Conservation (phyloP, 2,329 filamentous ascomycete genomes). For the Exophiala oligosperma region DNA sequence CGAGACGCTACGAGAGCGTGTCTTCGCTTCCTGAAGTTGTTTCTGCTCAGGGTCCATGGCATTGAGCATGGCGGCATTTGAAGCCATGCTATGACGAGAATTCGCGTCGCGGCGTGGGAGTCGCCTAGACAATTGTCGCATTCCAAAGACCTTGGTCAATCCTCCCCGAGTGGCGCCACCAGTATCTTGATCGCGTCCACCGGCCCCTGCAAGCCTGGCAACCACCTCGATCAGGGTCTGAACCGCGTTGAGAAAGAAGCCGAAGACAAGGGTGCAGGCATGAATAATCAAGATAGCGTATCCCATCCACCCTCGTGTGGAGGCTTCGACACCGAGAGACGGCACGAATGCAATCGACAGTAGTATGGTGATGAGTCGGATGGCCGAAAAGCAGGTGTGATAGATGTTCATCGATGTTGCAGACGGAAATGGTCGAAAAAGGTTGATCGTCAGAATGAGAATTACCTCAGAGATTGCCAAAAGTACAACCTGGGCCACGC, state of each 20-base stretch:
- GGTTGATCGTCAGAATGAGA: slow-evolving; percentile 79
- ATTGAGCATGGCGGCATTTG: slow-evolving; percentile 76
- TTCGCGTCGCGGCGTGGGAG: slow-evolving; percentile 60
- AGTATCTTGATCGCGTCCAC: slow-evolving; percentile 49
- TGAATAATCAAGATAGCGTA: slow-evolving; percentile 89
- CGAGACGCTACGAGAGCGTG: slow-evolving; percentile 59
- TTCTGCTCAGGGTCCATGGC: slow-evolving; percentile 59
- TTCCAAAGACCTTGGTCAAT: slow-evolving; percentile 85
- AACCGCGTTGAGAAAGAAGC: slow-evolving; percentile 88
- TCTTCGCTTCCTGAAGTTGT: slow-evolving; percentile 53
- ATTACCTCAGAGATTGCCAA: slow-evolving; percentile 94
- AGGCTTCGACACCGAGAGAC: slow-evolving; percentile 73
- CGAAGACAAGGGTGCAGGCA: slow-evolving; percentile 79
- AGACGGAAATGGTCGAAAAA: slow-evolving; percentile 85
- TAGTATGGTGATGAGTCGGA: slow-evolving; percentile 74
- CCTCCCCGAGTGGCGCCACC: slow-evolving; percentile 73
- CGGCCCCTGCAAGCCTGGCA: slow-evolving; percentile 78
- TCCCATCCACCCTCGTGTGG: slow-evolving; percentile 88
- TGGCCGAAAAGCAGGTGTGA: slow-evolving; percentile 76
- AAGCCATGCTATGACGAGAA: slow-evolving; percentile 75
- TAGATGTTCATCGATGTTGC: slow-evolving; percentile 98
- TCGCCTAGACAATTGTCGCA: slow-evolving; percentile 80
- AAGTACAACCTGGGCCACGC: slow-evolving; percentile 88
- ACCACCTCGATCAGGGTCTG: slow-evolving; percentile 89
- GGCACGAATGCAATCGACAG: slow-evolving; percentile 83